These are phyloP conservation scores for Aspergillus quadrilineatus DNA, from an alignment of 2,329 filamentous ascomycete genomes.

Conservation along the genomic window DNA sequence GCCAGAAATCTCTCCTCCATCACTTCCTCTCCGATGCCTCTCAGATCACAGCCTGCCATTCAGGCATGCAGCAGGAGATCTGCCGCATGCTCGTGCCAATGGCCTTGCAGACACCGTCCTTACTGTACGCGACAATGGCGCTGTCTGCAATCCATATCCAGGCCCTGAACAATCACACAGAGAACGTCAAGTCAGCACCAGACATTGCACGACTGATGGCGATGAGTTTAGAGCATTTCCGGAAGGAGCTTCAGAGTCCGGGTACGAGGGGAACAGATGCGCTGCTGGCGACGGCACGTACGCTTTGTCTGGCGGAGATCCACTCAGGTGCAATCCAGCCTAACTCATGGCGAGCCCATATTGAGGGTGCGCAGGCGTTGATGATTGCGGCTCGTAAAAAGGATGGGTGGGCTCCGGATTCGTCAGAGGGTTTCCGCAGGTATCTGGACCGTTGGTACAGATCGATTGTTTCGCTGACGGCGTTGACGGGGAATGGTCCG, in stretches of 20 bases:
- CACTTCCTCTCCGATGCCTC: conserved; percentile 45
- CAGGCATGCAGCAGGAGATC: conserved; percentile 43
- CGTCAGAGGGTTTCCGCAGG: conserved; percentile 34
- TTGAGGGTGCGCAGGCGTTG: conserved; percentile 43
- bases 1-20: conserved; percentile 40
- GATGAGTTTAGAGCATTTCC: conserved; percentile 43
- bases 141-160: conserved; percentile 45
- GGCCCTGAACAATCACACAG: conserved; percentile 36
- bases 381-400: conserved; percentile 28
- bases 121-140: conserved; percentile 45
- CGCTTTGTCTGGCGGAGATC: conserved; percentile 45
- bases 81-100: conserved; percentile 46
- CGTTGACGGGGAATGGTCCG: conserved; percentile 40
- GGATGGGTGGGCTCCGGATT: conserved; percentile 24
- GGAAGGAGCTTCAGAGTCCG: conserved; percentile 39
- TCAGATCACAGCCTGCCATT: conserved; percentile 42
- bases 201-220: conserved; percentile 42
- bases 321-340: conserved; percentile 42
- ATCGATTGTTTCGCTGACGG: conserved; percentile 44
- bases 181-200: conserved; percentile 37
- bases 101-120: conserved; percentile 43
- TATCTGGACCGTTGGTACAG: conserved; percentile 44
- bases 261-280: conserved; percentile 33
- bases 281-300: conserved; percentile 43
- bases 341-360: conserved; percentile 45